phyloP scores from a whole-genome alignment of 352 stramenopile species.

The Phytophthora cryptogea region DNA sequence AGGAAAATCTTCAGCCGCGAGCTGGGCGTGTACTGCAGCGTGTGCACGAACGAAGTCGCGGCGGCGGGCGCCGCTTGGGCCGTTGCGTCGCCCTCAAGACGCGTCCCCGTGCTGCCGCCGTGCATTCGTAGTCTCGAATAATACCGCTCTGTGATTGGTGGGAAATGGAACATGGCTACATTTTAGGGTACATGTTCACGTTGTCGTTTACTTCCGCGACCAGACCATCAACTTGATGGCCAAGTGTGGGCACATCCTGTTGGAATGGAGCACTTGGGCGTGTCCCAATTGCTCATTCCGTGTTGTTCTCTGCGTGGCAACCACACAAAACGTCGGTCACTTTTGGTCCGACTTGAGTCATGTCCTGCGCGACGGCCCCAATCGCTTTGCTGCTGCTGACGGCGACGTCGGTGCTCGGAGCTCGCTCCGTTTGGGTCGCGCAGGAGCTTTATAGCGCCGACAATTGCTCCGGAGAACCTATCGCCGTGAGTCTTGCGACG shows the following conservation, averaged over 20 bases:
- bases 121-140: constrained; percentile 13
- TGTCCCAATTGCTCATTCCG: constrained; percentile 22
- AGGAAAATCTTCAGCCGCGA: constrained; percentile 74
- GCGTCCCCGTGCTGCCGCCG: constrained; percentile 3
- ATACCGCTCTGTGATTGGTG: constrained; percentile 16
- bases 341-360: constrained; percentile 19
- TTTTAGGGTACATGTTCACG: background rate
- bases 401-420: background rate
- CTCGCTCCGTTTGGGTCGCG: constrained; percentile 16
- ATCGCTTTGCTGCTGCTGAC: constrained; percentile 9
- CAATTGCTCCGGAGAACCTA: constrained; percentile 22
- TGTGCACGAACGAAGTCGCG: constrained; percentile 5
- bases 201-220: constrained; percentile 5
- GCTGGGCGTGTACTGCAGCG: constrained; percentile 49
- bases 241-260: constrained; percentile 16
- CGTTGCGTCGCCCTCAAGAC: constrained; percentile 10
- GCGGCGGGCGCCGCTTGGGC: background rate
- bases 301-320: constrained; percentile 22
- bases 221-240: background rate
- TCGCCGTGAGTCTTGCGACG: constrained; percentile 12
- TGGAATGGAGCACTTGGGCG: constrained; percentile 11
- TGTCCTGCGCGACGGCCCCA: constrained; percentile 8
- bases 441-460: constrained; percentile 15
- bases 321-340: constrained; percentile 5
- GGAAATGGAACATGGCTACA: constrained; percentile 5